phyloP scores from a whole-genome alignment of 225 moss, liverwort and hornwort genomes.

The Pleurozium schreberi region DNA sequence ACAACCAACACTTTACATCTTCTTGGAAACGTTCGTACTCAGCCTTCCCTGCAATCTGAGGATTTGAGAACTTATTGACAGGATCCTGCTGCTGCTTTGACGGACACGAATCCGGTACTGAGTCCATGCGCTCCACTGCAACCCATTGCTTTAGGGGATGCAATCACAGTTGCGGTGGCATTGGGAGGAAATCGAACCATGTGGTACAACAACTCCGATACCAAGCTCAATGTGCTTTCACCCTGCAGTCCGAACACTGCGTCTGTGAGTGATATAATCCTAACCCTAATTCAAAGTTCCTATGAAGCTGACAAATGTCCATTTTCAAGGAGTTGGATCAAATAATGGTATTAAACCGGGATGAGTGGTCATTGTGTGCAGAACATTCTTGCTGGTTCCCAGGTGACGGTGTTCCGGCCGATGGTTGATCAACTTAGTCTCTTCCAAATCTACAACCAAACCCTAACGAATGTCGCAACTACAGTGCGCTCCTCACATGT shows the following conservation, averaged over 20 bases:
- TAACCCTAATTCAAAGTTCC: background rate
- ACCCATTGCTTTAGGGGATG: slow-evolving; percentile 18
- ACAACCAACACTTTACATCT: background rate
- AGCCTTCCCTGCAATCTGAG: background rate
- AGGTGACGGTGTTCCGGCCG: slow-evolving; percentile 18
- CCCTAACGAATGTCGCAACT: background rate
- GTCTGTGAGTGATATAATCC: background rate
- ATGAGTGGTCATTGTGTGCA: background rate
- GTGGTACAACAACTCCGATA: slow-evolving; percentile 20
- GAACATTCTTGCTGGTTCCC: background rate
- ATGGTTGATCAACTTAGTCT: slow-evolving; percentile 11
- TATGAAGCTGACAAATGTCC: background rate
- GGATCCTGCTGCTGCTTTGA: background rate
- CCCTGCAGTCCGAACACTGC: slow-evolving; percentile 18
- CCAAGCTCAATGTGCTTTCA: slow-evolving; percentile 9
- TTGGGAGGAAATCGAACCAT: slow-evolving; percentile 17
- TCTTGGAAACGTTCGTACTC: background rate
- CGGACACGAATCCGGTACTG: slow-evolving; percentile 15
- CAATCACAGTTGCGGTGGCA: slow-evolving; percentile 30
- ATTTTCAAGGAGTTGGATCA: background rate
- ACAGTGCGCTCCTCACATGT: background rate
- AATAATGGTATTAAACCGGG: background rate
- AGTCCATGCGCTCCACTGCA: slow-evolving; percentile 25
- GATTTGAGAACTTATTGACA: background rate
- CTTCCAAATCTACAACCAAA: slow-evolving; percentile 10